These are phyloP conservation scores for Pyracantha coccinea DNA, from an alignment of 331 rosid species.

Conservation along the genomic window DNA sequence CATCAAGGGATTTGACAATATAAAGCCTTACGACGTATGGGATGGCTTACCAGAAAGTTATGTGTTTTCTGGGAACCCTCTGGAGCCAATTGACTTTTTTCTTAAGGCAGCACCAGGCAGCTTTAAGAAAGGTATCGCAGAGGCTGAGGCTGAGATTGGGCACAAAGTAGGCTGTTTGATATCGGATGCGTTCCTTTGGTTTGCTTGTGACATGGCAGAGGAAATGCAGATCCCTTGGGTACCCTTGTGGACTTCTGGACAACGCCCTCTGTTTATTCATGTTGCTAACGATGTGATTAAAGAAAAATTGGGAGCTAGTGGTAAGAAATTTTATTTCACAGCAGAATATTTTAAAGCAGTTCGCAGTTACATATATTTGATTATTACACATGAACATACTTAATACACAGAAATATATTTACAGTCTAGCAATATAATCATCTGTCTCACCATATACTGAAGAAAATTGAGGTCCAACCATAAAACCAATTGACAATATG, in stretches of 20 bases:
- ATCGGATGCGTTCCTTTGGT: constrained; percentile 44
- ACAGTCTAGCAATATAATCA: not conserved
- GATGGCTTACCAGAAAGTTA: constrained; percentile 42
- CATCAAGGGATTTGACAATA: not conserved
- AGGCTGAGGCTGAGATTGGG: constrained; percentile 20
- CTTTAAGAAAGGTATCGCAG: constrained; percentile 7
- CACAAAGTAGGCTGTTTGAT: constrained; percentile 35
- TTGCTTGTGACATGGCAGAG: constrained; percentile 35
- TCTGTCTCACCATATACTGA: not conserved
- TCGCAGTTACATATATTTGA: not conserved
- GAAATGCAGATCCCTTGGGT: constrained; percentile 42
- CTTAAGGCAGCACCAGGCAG: constrained; percentile 21
- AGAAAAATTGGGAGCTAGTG: not conserved
- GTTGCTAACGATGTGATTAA: constrained; percentile 14
- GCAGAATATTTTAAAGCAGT: not conserved
- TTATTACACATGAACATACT: too few species aligned
- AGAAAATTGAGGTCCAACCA: too few species aligned
- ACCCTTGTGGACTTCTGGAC: constrained; percentile 52
- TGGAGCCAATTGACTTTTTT: constrained; percentile 21
- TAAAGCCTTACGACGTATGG: constrained; percentile 24
- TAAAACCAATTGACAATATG: too few species aligned
- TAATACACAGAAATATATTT: not conserved
- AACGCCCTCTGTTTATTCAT: constrained; percentile 42
- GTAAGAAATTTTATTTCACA: not conserved
- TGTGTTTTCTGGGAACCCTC: constrained; percentile 1